Base-by-base conservation (phyloP, 768 basidiomycete genomes). In the Lentinula sp. region DNA sequence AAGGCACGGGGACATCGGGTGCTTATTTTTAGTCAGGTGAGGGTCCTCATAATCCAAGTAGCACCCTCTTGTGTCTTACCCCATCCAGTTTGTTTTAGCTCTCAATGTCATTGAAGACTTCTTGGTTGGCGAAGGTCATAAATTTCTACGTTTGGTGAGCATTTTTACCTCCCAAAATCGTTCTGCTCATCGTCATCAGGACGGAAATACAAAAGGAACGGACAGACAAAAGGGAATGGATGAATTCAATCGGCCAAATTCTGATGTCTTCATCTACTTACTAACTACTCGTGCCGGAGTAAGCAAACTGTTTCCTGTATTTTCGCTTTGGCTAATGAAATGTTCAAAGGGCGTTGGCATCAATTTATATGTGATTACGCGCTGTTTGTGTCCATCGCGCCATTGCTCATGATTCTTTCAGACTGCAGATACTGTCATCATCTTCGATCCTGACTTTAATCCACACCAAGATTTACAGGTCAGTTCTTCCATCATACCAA, bases 401-500 rank as follows among this genome's bases (percentile, higher is more conserved):
- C 77, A 80, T 62, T 70, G 77, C 84, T 63, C 76, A 81, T 63
- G 69, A 77, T 40, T 4, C 21, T 51, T 10, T 10, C 82, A 89
- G 77, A 91, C 87, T 7, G 95, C 96, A 18, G 96, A 98, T 70
- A 96, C 95, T 0, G 94, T 95, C 32, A 89, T 94, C 48, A 87
- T 94, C 59, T 92, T 88, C 66, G 96, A 99, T 69, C 94, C 95
- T 0, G 97, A 99, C 75, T 99, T 95, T 73, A 99, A 99, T 68
- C 96, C 96, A n/a, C 94, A 97, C 74, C 90, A 90, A 88, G 94
- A 95, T 74, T 78, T 95, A 54, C 94, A 96, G 84, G 93, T 92
- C 71, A 62, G 84, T 68, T n/a, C 2, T 23, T 37, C 13, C 23
- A 39, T 5, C 46, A 37, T 3, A 10, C 1, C 18, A 8, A 10